phyloP scores from a whole-genome alignment of 495 filamentous ascomycete species.

The Hypoxylon lienhwacheense region DNA sequence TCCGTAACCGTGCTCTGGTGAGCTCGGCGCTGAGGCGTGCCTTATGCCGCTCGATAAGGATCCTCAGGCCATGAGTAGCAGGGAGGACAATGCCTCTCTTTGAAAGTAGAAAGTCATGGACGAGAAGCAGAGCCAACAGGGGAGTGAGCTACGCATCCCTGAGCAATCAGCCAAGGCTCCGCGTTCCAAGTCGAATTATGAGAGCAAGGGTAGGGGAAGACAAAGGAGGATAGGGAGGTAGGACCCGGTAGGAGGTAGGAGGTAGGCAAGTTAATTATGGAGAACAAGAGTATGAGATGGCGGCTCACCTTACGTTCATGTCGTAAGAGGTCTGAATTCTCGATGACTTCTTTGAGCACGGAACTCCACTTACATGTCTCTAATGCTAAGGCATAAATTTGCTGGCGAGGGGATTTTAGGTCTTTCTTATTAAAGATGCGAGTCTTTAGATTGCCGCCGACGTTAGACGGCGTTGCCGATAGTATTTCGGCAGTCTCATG shows the following conservation, averaged over 20 bases:
- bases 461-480: conserved; percentile 54
- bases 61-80: conserved; percentile 71
- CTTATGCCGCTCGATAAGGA: conserved; percentile 77
- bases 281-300: too few relatives aligned
- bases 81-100: conserved; percentile 80
- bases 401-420: conserved; percentile 73
- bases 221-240: too few relatives aligned
- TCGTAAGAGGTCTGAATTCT: conserved; percentile 67
- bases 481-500: conserved; percentile 82
- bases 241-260: too few relatives aligned
- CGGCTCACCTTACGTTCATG: conserved; percentile 76
- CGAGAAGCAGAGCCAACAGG: conserved; percentile 74
- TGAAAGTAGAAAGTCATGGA: conserved; percentile 82
- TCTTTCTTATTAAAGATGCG: conserved; percentile 71
- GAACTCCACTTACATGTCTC: conserved; percentile 90
- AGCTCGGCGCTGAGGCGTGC: conserved; percentile 79
- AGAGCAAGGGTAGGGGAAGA: too few relatives aligned
- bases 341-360: conserved; percentile 83
- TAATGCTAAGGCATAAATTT: conserved; percentile 80
- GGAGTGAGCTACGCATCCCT: conserved; percentile 70
- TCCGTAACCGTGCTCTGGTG: conserved; percentile 70
- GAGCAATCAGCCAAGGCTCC: conserved; percentile 10
- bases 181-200: too few relatives aligned
- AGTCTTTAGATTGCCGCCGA: conserved; percentile 78
- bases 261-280: not conserved